Percentiles rank a stretch among this genome's conserved stretches.
Evolutionary conservation across 306 rosid genomes (phyloP).

Genomic region (Glycine soja): DNA sequence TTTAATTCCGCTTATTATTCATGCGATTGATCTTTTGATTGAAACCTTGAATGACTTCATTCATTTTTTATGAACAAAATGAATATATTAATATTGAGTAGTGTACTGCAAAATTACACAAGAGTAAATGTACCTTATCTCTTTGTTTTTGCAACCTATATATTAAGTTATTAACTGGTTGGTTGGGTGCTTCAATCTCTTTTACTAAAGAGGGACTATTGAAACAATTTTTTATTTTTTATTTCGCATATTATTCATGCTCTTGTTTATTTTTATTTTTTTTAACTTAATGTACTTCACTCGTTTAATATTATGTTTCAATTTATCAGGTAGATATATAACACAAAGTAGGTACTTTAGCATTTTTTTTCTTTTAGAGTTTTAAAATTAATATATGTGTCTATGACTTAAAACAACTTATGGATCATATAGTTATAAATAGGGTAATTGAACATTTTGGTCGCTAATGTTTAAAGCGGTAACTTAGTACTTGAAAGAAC

Average conservation of each 20-base stretch:
- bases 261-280: neutral
- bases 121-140: too few relatives aligned
- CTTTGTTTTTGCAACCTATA: too few relatives aligned
- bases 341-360: neutral
- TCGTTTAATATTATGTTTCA: neutral
- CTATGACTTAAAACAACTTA: neutral
- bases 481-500: too few relatives aligned
- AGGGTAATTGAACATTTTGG: too few relatives aligned
- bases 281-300: neutral
- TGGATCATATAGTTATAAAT: neutral
- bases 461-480: too few relatives aligned
- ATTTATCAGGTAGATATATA: neutral
- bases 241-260: neutral
- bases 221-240: neutral
- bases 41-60: neutral
- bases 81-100: too few relatives aligned
- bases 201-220: neutral
- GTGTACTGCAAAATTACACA: too few relatives aligned
- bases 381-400: too few relatives aligned
- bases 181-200: too few relatives aligned
- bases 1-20: too few relatives aligned
- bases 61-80: too few relatives aligned
- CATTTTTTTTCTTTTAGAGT: neutral
- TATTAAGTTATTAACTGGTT: neutral
- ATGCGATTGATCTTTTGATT: too few relatives aligned